These are phyloP conservation scores for Aspergillus diversus DNA, from an alignment of 495 filamentous ascomycete species.

Conservation along the genomic window DNA sequence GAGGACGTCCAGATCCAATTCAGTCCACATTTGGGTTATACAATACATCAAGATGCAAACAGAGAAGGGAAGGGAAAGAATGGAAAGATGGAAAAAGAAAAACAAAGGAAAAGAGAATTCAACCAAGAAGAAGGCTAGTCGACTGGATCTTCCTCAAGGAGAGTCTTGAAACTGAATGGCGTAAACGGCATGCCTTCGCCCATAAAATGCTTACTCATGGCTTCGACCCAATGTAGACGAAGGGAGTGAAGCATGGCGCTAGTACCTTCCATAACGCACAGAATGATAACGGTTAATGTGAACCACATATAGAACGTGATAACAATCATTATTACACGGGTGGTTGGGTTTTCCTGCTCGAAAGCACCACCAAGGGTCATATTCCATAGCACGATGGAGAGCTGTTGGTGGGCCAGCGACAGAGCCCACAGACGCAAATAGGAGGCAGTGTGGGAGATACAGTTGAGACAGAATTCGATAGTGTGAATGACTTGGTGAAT, in stretches of 20 bases:
- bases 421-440: conserved; percentile 99
- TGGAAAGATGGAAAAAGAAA: conserved; percentile 11
- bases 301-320: conserved; percentile 87
- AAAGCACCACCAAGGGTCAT: conserved; percentile 90
- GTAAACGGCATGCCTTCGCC: conserved; percentile 90
- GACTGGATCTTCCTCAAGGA: conserved; percentile 82
- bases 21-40: conserved; percentile 10
- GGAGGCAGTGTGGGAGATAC: conserved; percentile 97
- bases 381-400: conserved; percentile 91
- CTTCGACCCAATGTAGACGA: conserved; percentile 97
- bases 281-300: conserved; percentile 73
- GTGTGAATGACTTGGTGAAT: conserved; percentile 99
- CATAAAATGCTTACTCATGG: conserved; percentile 99
- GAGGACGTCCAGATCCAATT: conserved; percentile 8
- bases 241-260: conserved; percentile 92
- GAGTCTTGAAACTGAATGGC: conserved; percentile 86
- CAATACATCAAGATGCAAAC: conserved; percentile 18
- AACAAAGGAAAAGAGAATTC: conserved; percentile 20
- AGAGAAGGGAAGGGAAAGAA: conserved; percentile 6
- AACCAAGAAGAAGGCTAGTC: conserved; percentile 43
- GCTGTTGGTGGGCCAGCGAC: conserved; percentile 96
- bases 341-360: conserved; percentile 56
- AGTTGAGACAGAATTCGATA: conserved; percentile 99
- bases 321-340: conserved; percentile 79
- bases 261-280: conserved; percentile 82